Evolutionary conservation across 257 asterid species (phyloP), one percentile per base, ranked within the genome.

Genomic region (Lycium barbarum): DNA sequence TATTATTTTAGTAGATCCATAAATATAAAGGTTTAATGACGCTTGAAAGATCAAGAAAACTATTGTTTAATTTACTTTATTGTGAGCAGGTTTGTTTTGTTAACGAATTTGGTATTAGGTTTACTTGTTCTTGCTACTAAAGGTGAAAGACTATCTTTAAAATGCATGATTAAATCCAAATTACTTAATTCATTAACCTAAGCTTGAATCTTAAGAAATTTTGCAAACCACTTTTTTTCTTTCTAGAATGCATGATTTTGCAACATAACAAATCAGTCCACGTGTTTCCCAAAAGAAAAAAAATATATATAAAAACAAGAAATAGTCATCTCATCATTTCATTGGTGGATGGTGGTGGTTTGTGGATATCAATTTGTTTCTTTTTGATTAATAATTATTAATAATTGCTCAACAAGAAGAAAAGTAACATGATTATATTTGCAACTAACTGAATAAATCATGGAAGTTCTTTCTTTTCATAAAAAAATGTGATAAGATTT

Each of bases 261-360:
- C 3, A 13, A 22, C 40, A 0, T 26, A 26, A 22, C 47, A 51
- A 26, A 14, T 13, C 3, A 22, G 13, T 26, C 47, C 82, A 76
- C 40, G 15, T 76, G 47, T 76, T 49, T 7, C 12, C 62, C 62
- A 22, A 18, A 49, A 51, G 47, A 76, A 51, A 13, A 51, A 2
- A 6, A 11, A 7, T 12, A 18, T 11, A 51, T 1, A 62, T 26
- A 62, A 62, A 62, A 62, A 20, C 38, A 62, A 62, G 15, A 22
- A 59, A 76, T 22, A 51, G 17, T 26, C 62, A 76, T 76, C 65
- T 26, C 62, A 76, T 76, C 65, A 76, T 53, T 76, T 76, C 82
- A 76, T 53, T 51, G 82, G 65, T 76, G 65, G 58, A 53, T 76
- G 82, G 82, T 76, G 47, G 82, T 76, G 17, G 82, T 53, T 51